Evolutionary conservation across 768 basidiomycete species (phyloP), one percentile per base, ranked within the genome.

Genomic region (Russula abietina): DNA sequence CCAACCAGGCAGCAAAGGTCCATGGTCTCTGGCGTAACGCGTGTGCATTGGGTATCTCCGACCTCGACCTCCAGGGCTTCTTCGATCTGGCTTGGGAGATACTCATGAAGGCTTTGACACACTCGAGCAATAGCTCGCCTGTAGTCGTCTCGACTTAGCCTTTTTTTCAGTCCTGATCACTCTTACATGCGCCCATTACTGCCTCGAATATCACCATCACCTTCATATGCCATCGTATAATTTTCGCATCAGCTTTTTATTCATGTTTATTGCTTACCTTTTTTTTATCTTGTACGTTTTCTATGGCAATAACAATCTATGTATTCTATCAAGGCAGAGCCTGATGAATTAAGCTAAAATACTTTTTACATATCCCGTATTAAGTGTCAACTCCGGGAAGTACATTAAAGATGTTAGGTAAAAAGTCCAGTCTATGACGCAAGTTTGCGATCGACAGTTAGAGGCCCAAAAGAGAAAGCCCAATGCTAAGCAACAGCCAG

Each of bases 11-110:
- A 16, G 71, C 71, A 61, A 60, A 61, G 7, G 69, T 80, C 50
- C 76, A 79, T 61, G 81, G 80, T 16, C 67, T 83, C 10, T 84
- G 83, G 83, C 75, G 76, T 45, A 82, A 83, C 67, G 78, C 70
- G 4, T 78, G 77, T 62, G 76, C 76, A 12, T 72, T 84, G 32
- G 83, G 83, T 41, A 77, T 84, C 64, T 75, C 75, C 66, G 83
- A 84, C 65, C 66, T 68, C 49, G 70, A 71, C 38, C 73, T 83
- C 17, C 83, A 81, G 76, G 75, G 74, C 33, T 73, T 76, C 22
- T 72, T 83, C 43, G 80, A 83, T 59, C 70, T 78, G 38, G 78
- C 79, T 10, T 83, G 82, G 81, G 80, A 77, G 55, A 69, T 75
- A n/a, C 72, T 81, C 36, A 65, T 83, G 64, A 67, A 55, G 2